These are phyloP conservation scores for Medakamo hakoo DNA, from an alignment of 139 green algal genomes.

Conservation along the genomic window DNA sequence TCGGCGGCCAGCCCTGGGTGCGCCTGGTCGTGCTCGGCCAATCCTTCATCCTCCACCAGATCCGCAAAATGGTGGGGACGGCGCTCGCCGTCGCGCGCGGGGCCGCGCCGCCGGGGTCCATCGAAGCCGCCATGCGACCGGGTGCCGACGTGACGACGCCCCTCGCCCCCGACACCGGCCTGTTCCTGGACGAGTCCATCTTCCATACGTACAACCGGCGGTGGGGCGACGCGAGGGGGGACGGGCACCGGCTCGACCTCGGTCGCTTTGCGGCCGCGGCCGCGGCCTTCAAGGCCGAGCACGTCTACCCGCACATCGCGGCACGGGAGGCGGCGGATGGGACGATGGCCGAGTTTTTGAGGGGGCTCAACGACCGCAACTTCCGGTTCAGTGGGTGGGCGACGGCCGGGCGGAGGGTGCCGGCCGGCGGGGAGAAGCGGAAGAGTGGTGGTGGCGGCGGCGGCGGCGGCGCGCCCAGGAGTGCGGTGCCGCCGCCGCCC, in stretches of 20 bases:
- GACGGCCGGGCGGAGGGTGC: not conserved
- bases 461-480: no score
- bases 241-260: not conserved
- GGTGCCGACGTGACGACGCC: slow-evolving; percentile 24
- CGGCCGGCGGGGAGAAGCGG: not conserved
- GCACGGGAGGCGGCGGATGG: slow-evolving; percentile 20
- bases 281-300: slow-evolving; percentile 16
- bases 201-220: slow-evolving; percentile 18
- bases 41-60: slow-evolving; percentile 89
- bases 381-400: slow-evolving; percentile 15
- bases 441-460: no score
- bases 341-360: slow-evolving; percentile 32
- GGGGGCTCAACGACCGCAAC: slow-evolving; percentile 13
- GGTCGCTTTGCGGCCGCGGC: slow-evolving; percentile 5
- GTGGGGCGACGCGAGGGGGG: slow-evolving; percentile 12
- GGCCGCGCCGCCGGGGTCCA: slow-evolving; percentile 11
- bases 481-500: not conserved
- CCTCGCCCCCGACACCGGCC: slow-evolving; percentile 69
- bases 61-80: slow-evolving; percentile 77
- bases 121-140: slow-evolving; percentile 28
- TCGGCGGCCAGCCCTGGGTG: slow-evolving; percentile 36
- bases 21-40: slow-evolving; percentile 62
- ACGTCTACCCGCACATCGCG: slow-evolving; percentile 58
- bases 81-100: slow-evolving; percentile 52
- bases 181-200: slow-evolving; percentile 53